phyloP scores from a whole-genome alignment of 139 green algal species.

The Marvania coccoides region DNA sequence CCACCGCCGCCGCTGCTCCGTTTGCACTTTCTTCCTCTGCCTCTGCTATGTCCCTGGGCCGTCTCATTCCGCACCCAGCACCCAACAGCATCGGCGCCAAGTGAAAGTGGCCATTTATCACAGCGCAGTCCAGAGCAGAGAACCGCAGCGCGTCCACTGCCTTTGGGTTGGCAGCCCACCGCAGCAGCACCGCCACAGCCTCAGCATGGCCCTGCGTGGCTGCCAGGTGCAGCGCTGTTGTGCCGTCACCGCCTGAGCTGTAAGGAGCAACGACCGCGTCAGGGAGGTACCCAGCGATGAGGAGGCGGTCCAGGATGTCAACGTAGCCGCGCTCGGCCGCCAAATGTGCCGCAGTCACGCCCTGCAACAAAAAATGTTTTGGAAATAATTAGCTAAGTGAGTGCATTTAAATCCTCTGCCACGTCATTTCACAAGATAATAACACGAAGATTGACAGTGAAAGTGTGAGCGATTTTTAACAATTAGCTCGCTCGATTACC shows the following conservation, averaged over 20 bases:
- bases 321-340: slow-evolving; percentile 28
- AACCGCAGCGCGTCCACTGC: slow-evolving; percentile 22
- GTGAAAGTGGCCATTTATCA: slow-evolving; percentile 18
- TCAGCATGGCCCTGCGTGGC: slow-evolving; percentile 22
- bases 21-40: too few species aligned
- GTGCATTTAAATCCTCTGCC: too few species aligned
- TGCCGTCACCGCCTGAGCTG: slow-evolving; percentile 4
- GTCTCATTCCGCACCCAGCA: background rate
- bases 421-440: too few species aligned
- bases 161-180: background rate
- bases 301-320: slow-evolving; percentile 29
- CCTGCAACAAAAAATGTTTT: background rate
- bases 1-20: too few species aligned
- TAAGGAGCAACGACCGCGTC: slow-evolving; percentile 15
- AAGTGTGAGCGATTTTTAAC: too few species aligned
- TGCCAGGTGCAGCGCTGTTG: slow-evolving; percentile 42
- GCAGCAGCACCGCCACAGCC: slow-evolving; percentile 12
- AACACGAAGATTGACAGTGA: too few species aligned
- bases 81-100: background rate
- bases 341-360: slow-evolving; percentile 31
- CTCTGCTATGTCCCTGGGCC: too few species aligned
- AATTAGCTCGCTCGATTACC: too few species aligned
- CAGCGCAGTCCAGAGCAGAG: slow-evolving; percentile 32
- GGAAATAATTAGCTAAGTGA: too few species aligned
- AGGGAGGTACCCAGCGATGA: slow-evolving; percentile 35